Conservation (phyloP, 768 basidiomycete species). For the Roridomyces roridus region DNA sequence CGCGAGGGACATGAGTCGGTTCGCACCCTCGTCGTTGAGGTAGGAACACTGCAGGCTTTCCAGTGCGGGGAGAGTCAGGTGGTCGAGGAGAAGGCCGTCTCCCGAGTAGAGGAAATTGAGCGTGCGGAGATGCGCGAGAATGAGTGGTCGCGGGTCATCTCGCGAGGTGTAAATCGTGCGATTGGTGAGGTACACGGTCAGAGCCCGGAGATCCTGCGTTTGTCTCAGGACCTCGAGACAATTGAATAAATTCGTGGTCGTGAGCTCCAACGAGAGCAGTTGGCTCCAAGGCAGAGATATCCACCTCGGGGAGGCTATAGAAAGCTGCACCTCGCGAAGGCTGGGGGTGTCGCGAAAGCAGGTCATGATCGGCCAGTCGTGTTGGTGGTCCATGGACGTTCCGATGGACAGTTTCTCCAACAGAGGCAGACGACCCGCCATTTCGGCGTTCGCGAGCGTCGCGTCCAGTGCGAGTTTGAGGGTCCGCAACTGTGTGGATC, state of each 20-base stretch:
- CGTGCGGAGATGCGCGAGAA: constrained; percentile 1
- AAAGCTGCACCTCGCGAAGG: constrained; percentile 4
- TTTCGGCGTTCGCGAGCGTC: not conserved
- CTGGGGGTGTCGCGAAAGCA: constrained; percentile 4
- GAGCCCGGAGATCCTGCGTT: not conserved
- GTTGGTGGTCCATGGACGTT: not conserved
- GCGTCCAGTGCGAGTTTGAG: not conserved
- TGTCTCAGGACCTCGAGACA: not conserved
- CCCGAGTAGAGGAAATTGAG: not conserved
- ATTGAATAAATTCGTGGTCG: not conserved
- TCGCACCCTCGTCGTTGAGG: not conserved
- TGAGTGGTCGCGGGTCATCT: not conserved
- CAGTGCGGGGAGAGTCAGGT: constrained; percentile 3
- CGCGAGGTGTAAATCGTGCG: no score
- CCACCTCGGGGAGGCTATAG: not conserved
- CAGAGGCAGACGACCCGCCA: not conserved
- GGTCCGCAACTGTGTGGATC: not conserved
- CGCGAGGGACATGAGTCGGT: not conserved
- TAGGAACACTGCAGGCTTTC: not conserved
- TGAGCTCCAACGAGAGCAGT: constrained; percentile 1
- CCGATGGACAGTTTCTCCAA: not conserved
- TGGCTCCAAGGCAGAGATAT: constrained; percentile 15
- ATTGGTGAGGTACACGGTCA: not conserved
- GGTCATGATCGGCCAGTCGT: not conserved
- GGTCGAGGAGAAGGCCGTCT: not conserved